Evolutionary conservation across 345 rosid species (phyloP).

Genomic region (Sisymbrium altissimum): DNA sequence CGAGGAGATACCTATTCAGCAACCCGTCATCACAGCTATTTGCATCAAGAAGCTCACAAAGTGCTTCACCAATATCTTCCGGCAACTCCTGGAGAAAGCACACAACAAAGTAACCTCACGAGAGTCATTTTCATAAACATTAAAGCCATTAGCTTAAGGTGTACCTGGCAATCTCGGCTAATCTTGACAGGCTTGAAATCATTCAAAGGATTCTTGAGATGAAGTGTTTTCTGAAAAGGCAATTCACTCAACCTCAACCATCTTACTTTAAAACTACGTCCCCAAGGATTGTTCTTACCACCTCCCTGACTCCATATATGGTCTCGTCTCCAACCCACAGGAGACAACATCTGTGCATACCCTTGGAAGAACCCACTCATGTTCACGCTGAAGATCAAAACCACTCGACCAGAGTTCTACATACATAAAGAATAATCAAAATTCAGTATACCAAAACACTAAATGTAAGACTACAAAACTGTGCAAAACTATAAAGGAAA

Average conservation of each 20-base stretch:
- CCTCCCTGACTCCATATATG: constrained; percentile 85
- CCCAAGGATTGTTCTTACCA: constrained; percentile 88
- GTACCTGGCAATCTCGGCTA: constrained; percentile 98
- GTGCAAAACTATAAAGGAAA: constrained; percentile 17
- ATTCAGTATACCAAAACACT: constrained; percentile 1
- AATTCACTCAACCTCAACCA: constrained; percentile 80
- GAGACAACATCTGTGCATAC: constrained; percentile 92
- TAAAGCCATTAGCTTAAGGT: background rate
- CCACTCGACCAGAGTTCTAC: constrained; percentile 83
- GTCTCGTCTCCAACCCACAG: constrained; percentile 93
- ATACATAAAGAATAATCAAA: constrained; percentile 40
- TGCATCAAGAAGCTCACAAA: constrained; percentile 84
- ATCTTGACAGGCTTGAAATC: constrained; percentile 94
- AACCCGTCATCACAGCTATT: constrained; percentile 46
- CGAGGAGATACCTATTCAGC: constrained; percentile 45
- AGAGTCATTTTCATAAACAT: background rate
- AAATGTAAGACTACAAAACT: constrained; percentile 24
- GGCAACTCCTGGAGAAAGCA: constrained; percentile 66
- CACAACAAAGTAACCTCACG: background rate
- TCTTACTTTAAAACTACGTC: constrained; percentile 85
- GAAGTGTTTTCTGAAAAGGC: constrained; percentile 94
- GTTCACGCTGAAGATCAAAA: constrained; percentile 92
- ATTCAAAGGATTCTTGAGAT: constrained; percentile 92
- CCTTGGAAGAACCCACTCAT: constrained; percentile 99
- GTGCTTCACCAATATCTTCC: constrained; percentile 83